Evolutionary conservation across 208 protist genomes (phyloP).

Genomic region (Plasmodiophora brassicae): DNA sequence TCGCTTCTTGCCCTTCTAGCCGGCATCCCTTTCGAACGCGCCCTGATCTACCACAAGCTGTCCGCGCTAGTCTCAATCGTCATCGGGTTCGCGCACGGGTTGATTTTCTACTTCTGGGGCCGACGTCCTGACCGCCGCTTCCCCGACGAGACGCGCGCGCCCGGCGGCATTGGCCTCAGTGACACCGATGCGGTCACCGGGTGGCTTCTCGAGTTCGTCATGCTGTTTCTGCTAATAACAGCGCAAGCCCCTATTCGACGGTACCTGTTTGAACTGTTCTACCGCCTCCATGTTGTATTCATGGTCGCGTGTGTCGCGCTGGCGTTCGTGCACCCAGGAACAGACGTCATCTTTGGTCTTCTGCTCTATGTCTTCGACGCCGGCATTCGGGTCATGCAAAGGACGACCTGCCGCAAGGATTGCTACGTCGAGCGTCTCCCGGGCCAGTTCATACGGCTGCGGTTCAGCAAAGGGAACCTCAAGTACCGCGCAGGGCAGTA

Average conservation of each 20-base stretch:
- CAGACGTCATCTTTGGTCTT: background rate
- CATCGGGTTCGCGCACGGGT: background rate
- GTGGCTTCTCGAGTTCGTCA: background rate
- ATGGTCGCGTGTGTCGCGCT: background rate
- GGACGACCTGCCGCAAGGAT: background rate
- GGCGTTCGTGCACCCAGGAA: background rate
- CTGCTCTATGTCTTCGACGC: background rate
- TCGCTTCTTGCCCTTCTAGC: background rate
- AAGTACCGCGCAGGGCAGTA: background rate
- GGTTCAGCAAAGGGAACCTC: background rate
- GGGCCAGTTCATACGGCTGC: background rate
- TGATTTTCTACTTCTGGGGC: too few relatives aligned
- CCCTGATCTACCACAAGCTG: background rate
- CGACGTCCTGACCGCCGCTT: too few relatives aligned
- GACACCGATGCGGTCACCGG: too few relatives aligned
- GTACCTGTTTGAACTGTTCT: background rate
- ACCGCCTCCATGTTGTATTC: background rate
- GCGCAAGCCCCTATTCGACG: background rate
- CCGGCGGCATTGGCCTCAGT: too few relatives aligned
- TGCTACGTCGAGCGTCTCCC: background rate
- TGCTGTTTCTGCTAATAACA: background rate
- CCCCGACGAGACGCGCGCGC: too few relatives aligned
- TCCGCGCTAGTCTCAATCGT: background rate
- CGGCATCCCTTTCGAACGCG: background rate
- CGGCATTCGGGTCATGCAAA: background rate